These are phyloP conservation scores for Drechslerella dactyloides DNA, from an alignment of 2,329 filamentous ascomycete genomes.

Conservation along the genomic window DNA sequence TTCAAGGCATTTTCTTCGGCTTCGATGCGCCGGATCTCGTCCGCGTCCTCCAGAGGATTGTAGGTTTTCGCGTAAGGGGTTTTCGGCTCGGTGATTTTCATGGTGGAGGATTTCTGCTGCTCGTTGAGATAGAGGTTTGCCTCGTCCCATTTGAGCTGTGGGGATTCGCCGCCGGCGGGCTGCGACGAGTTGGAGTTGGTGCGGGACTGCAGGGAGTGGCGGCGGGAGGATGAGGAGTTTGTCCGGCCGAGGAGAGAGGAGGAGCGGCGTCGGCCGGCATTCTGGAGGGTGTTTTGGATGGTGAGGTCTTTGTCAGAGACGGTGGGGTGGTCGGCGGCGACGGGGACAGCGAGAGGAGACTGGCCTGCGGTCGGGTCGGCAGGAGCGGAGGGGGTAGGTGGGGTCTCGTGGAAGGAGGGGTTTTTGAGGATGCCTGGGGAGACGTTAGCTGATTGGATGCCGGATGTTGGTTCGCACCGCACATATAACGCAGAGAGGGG, in stretches of 20 bases:
- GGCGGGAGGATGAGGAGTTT: conserved; percentile 68
- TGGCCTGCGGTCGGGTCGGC: conserved; percentile 6
- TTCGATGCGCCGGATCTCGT: conserved; percentile 70
- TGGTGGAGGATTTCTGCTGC: conserved; percentile 90
- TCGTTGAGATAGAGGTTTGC: conserved; percentile 96
- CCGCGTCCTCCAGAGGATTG: conserved; percentile 85
- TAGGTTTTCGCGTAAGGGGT: conserved; percentile 94
- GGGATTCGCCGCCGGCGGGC: conserved; percentile 65
- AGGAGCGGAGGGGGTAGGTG: conserved; percentile 16
- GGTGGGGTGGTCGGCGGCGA: conserved; percentile 14
- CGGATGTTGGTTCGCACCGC: neutral
- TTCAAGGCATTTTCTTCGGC: conserved; percentile 70
- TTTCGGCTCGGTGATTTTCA: conserved; percentile 99
- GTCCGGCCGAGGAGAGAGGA: conserved; percentile 72
- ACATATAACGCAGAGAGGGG: neutral
- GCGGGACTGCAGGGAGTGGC: conserved; percentile 67
- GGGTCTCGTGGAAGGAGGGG: conserved; percentile 42
- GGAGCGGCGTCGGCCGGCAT: conserved; percentile 85
- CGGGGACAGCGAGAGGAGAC: conserved; percentile 27
- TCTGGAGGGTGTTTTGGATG: conserved; percentile 90
- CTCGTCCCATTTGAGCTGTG: conserved; percentile 96
- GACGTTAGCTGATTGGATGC: conserved; percentile 4
- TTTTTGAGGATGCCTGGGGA: conserved; percentile 47
- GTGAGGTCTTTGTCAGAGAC: conserved; percentile 79
- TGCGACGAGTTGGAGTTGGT: conserved; percentile 59